phyloP scores from a whole-genome alignment of 2,329 filamentous ascomycete genomes.

The Calonectria ilicicola region DNA sequence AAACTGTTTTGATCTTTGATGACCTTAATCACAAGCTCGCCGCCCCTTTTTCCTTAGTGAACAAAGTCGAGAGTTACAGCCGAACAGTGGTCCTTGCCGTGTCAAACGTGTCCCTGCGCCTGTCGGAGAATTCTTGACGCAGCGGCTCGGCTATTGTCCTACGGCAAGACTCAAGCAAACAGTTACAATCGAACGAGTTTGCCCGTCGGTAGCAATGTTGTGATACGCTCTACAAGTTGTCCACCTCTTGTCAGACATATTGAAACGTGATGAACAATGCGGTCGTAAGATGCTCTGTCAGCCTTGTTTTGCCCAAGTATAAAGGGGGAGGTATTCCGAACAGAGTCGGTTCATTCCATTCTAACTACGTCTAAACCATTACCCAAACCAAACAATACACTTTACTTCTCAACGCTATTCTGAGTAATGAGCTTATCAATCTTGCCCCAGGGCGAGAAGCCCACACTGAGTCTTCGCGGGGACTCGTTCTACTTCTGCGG shows the following conservation, averaged over 20 bases:
- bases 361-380: background rate
- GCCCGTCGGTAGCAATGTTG: background rate
- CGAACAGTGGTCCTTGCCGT: background rate
- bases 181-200: background rate
- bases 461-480: constrained; percentile 34
- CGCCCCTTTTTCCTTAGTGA: background rate
- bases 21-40: background rate
- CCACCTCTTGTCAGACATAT: background rate
- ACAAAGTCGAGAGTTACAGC: background rate
- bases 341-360: background rate
- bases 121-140: background rate
- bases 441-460: constrained; percentile 24
- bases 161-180: background rate
- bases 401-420: background rate
- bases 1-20: background rate
- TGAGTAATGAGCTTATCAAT: background rate
- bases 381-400: background rate
- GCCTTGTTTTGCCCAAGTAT: background rate
- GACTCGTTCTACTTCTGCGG: constrained; percentile 38
- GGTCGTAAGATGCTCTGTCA: background rate
- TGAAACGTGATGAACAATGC: background rate
- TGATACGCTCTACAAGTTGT: constrained; percentile 4
- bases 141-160: background rate
- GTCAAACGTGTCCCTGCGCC: background rate
- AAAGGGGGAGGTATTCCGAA: background rate